Percentiles rank a stretch among this genome's conserved stretches.
These are phyloP conservation scores for Magnusiomyces sp. DNA, from an alignment of 1,139 yeast species.

Conservation along the genomic window DNA sequence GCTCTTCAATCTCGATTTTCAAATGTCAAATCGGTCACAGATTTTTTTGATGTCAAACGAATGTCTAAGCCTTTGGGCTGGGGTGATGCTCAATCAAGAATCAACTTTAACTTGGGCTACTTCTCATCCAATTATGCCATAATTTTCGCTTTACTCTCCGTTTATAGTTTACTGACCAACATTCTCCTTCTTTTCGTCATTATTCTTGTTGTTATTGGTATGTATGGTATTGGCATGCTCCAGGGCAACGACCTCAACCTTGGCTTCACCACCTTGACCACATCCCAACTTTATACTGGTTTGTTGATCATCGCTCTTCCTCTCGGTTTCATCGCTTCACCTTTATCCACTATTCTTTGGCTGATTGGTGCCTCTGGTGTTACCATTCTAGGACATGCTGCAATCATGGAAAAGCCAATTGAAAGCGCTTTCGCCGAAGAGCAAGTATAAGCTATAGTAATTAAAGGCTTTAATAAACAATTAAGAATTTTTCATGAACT, in stretches of 20 bases:
- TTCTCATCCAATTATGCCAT: constrained; percentile 81
- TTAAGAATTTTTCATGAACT: too few relatives aligned
- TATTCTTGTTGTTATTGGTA: constrained; percentile 47
- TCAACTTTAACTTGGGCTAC: constrained; percentile 75
- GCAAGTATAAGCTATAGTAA: constrained; percentile 34
- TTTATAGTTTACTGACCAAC: constrained; percentile 75
- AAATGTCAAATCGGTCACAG: constrained; percentile 80
- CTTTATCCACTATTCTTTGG: constrained; percentile 92
- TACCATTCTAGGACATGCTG: constrained; percentile 80
- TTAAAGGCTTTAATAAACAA: constrained; percentile 18
- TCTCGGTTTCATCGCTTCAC: constrained; percentile 86
- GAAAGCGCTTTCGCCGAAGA: constrained; percentile 95
- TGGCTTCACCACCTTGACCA: constrained; percentile 40
- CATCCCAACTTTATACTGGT: constrained; percentile 85
- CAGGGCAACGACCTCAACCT: constrained; percentile 72
- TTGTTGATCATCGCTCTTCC: constrained; percentile 65
- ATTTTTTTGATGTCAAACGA: constrained; percentile 85
- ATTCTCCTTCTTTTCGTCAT: constrained; percentile 76
- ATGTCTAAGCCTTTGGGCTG: constrained; percentile 84
- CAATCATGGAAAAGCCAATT: constrained; percentile 93
- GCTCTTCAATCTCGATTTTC: constrained; percentile 56
- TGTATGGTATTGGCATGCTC: constrained; percentile 68
- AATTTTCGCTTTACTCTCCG: constrained; percentile 58
- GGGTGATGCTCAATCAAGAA: constrained; percentile 83
- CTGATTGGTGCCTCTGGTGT: constrained; percentile 91